phyloP scores from a whole-genome alignment of 75 land plant genomes.

The Picea glauca region DNA sequence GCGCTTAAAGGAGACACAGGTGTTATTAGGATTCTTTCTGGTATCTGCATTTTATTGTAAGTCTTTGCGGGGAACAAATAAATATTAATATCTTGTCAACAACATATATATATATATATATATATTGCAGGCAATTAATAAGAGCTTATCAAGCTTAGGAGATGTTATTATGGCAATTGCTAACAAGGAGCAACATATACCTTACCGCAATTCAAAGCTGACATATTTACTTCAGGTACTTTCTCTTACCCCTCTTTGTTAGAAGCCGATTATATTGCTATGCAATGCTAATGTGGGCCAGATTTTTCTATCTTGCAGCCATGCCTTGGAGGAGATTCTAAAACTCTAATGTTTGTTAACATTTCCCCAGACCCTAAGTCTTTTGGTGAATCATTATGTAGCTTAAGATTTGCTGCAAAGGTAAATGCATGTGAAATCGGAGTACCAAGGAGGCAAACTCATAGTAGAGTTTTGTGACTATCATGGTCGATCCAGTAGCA shows the following conservation, averaged over 20 bases:
- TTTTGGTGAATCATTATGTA: constrained; percentile 30
- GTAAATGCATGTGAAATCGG: constrained; percentile 38
- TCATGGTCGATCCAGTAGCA: neutral
- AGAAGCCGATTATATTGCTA: too few species aligned
- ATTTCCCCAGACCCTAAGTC: constrained; percentile 32
- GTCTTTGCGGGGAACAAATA: too few species aligned
- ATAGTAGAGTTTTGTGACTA: constrained; percentile 1
- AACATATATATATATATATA: too few species aligned
- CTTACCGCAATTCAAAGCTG: constrained; percentile 36
- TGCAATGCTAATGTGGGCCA: too few species aligned
- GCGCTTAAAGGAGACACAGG: constrained; percentile 37
- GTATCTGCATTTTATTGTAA: neutral
- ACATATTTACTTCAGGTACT: constrained; percentile 34
- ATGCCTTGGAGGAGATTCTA: constrained; percentile 35
- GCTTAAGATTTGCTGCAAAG: constrained; percentile 36
- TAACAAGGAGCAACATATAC: constrained; percentile 38
- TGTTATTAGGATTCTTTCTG: neutral
- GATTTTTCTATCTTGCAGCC: constrained; percentile 15
- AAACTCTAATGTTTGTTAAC: constrained; percentile 38
- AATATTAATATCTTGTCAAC: too few species aligned
- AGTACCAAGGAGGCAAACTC: constrained; percentile 26
- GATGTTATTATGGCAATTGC: constrained; percentile 37
- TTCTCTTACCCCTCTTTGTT: too few species aligned
- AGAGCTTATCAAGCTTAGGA: constrained; percentile 33
- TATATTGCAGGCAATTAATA: constrained; percentile 28